Evolutionary conservation across 1,139 yeast genomes (phyloP).

Genomic region (Magnusiomyces paraingens): DNA sequence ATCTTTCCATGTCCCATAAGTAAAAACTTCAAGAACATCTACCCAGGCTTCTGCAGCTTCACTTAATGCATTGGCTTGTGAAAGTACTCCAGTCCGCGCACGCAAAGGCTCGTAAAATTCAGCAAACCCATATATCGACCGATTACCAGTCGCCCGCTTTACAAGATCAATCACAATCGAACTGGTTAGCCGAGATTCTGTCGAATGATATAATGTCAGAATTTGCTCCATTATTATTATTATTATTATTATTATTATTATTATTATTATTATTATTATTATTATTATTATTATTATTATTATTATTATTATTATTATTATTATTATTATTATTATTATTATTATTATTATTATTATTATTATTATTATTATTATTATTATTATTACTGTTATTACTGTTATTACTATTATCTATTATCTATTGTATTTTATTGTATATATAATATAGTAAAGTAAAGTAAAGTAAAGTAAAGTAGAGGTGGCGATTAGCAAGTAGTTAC

Average conservation of each 20-base stretch:
- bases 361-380: no score
- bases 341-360: no score
- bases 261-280: no score
- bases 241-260: not conserved
- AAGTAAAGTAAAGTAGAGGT: no score
- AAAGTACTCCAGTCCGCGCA: constrained; percentile 5
- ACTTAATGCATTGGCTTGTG: constrained; percentile 3
- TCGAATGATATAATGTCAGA: constrained; percentile 16
- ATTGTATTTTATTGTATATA: no score
- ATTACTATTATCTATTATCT: no score
- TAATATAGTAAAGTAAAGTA: no score
- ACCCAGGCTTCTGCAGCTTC: constrained; percentile 14
- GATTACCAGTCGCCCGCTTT: constrained; percentile 17
- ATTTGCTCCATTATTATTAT: constrained; percentile 19
- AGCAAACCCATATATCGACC: constrained; percentile 21
- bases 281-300: no score
- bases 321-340: no score
- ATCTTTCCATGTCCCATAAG: constrained; percentile 22
- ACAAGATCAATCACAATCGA: constrained; percentile 19
- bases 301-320: no score
- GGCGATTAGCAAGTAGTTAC: no score
- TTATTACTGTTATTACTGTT: not conserved
- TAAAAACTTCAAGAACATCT: constrained; percentile 19
- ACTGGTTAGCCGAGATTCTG: constrained; percentile 13
- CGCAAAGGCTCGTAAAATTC: constrained; percentile 21